Base-by-base conservation (phyloP, 2,329 filamentous ascomycete genomes). In the Phialophora chinensis region DNA sequence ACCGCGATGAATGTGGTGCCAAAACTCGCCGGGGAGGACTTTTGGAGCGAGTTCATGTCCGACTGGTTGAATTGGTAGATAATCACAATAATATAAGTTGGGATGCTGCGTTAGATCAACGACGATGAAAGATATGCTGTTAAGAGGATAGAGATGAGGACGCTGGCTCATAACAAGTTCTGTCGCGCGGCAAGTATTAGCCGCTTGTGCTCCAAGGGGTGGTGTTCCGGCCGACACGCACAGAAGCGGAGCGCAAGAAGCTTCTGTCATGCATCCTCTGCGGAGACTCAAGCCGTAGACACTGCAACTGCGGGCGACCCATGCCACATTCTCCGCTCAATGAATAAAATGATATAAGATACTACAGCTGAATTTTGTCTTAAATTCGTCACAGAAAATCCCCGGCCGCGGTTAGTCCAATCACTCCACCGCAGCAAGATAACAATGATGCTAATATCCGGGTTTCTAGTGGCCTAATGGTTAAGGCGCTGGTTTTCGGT, bases 401-500 rank as follows among this genome's bases (percentile, higher is more conserved):
- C 27, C 20, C 27, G 49, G 49, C 27, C 49, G 49, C 27, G 49
- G 49, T 25, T 53, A 53, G 27, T 25, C 6, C 20, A 27, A 17
- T n/a, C 23, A 53, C 23, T 8, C 17, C 20, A n/a, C 49, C 49
- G 20, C 27, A 25, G 10, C 23, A 17, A 7, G 20, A 23, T 53
- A 6, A 8, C n/a, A 27, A 20, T 29, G 73, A 73, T 44, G 14
- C 38, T 44, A n/a, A 44, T 3, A 44, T n/a, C 38, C 14, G 38
- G 17, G 38, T 44, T 44, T 69, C 74, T 71, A 69, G 74, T 76
- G 74, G 75, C 75, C 74, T 76, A 76, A 76, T 76, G 75, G 75
- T 74, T 73, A 77, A 76, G 74, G 75, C 75, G 72, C 73, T 76
- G 74, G 75, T 76, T 76, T 77, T 76, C 75, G 75, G 75, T 44